phyloP scores from a whole-genome alignment of 1,284 basidiomycete species.

The Sparassis latifolia region DNA sequence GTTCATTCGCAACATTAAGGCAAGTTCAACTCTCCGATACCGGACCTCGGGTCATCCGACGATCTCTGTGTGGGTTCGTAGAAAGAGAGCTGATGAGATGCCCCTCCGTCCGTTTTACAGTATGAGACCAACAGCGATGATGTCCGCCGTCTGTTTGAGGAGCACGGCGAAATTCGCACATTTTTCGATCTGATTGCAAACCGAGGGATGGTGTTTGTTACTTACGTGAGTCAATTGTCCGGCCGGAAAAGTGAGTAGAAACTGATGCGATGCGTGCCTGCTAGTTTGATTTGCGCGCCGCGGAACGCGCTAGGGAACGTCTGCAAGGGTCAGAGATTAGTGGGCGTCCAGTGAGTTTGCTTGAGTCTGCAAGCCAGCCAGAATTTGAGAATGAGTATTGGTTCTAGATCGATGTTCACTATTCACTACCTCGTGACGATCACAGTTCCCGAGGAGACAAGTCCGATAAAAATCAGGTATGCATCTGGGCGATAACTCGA shows the following conservation, averaged over 20 bases:
- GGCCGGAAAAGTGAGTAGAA: background rate
- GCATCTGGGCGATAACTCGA: slow-evolving; percentile 10
- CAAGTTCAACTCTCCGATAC: slow-evolving; percentile 39
- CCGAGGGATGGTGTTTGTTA: slow-evolving; percentile 96
- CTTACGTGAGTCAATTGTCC: slow-evolving; percentile 67
- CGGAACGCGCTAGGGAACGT: slow-evolving; percentile 83
- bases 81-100: background rate
- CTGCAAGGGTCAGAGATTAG: slow-evolving; percentile 83
- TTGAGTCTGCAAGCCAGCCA: background rate
- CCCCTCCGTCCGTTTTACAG: slow-evolving; percentile 35
- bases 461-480: slow-evolving; percentile 68
- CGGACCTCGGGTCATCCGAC: slow-evolving; percentile 1
- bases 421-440: slow-evolving; percentile 89
- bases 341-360: slow-evolving; percentile 67
- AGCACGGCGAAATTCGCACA: slow-evolving; percentile 92
- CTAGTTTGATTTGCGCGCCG: slow-evolving; percentile 87
- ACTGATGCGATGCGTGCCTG: background rate
- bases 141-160: slow-evolving; percentile 82
- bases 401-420: slow-evolving; percentile 92
- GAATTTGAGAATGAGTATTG: no score
- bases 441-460: slow-evolving; percentile 50
- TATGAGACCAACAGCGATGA: slow-evolving; percentile 86
- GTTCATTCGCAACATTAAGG: slow-evolving; percentile 96
- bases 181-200: slow-evolving; percentile 94
- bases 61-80: background rate